Conservation (phyloP, 2,329 filamentous ascomycete species). For the Raffaelea ambrosiae region DNA sequence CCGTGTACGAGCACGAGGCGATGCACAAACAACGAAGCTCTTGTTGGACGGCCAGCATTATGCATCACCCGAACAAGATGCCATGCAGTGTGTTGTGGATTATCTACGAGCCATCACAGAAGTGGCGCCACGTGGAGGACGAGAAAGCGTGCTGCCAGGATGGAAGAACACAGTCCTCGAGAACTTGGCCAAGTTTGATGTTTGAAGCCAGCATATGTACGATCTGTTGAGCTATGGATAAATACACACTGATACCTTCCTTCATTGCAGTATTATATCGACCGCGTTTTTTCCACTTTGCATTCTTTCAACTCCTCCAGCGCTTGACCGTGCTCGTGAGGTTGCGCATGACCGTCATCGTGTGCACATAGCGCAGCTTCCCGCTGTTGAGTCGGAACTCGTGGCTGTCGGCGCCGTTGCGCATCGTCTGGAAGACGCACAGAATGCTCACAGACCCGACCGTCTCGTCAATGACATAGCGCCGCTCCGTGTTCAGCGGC, state of each 20-base stretch:
- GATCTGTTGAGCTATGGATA: too few relatives aligned
- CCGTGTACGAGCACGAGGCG: background rate
- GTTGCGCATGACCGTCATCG: constrained; percentile 17
- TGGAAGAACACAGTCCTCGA: background rate
- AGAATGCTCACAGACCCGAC: constrained; percentile 22
- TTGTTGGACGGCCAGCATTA: background rate
- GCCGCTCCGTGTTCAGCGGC: constrained; percentile 11
- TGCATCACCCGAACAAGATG: background rate
- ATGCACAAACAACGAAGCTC: background rate
- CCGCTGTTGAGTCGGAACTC: constrained; percentile 24
- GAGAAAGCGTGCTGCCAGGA: background rate
- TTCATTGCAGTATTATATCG: too few relatives aligned
- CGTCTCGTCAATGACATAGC: constrained; percentile 21
- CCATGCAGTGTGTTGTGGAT: constrained; percentile 13
- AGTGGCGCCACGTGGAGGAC: constrained; percentile 18
- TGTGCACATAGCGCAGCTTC: constrained; percentile 24
- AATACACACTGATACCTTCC: too few relatives aligned
- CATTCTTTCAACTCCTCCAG: too few relatives aligned
- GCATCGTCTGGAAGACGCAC: constrained; percentile 18
- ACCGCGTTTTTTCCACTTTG: too few relatives aligned
- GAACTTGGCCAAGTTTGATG: background rate
- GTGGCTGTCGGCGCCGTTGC: constrained; percentile 21
- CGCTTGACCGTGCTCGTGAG: too few relatives aligned
- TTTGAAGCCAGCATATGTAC: too few relatives aligned
- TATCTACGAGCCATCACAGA: constrained; percentile 21